These are phyloP conservation scores for Boletus rufocinnamomeus DNA, from an alignment of 768 basidiomycete species.

Conservation along the genomic window DNA sequence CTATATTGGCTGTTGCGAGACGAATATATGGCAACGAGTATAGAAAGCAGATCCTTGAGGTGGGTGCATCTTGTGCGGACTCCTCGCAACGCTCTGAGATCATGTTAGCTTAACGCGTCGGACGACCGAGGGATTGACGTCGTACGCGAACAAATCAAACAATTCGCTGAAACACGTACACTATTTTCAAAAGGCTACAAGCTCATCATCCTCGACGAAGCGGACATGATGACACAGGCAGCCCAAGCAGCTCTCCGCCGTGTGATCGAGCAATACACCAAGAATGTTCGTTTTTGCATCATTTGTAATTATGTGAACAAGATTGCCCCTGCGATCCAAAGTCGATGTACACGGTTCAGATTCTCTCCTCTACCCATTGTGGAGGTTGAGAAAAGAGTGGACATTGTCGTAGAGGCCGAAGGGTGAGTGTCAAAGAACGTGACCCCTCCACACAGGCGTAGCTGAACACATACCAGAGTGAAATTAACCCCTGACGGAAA, in stretches of 20 bases:
- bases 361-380: slow-evolving; percentile 88
- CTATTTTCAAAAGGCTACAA: slow-evolving; percentile 93
- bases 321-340: slow-evolving; percentile 97
- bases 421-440: slow-evolving; percentile 49
- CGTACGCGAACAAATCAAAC: slow-evolving; percentile 98
- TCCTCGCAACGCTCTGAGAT: slow-evolving; percentile 2
- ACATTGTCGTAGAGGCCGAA: slow-evolving; percentile 80
- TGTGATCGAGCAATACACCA: slow-evolving; percentile 98
- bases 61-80: slow-evolving; percentile 33
- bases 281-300: slow-evolving; percentile 98
- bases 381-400: slow-evolving; percentile 84
- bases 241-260: slow-evolving; percentile 96
- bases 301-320: slow-evolving; percentile 99
- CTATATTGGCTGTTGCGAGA: slow-evolving; percentile 92
- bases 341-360: slow-evolving; percentile 95
- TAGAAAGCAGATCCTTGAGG: slow-evolving; percentile 93
- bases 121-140: slow-evolving; percentile 99
- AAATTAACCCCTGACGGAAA: slow-evolving; percentile 85
- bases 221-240: slow-evolving; percentile 99
- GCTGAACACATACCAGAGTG: slow-evolving; percentile 53
- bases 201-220: slow-evolving; percentile 96
- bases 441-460: neutral
- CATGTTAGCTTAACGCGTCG: slow-evolving; percentile 85
- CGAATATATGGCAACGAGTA: slow-evolving; percentile 89
- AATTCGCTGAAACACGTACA: slow-evolving; percentile 95